Evolutionary conservation across 768 basidiomycete genomes (phyloP).

Genomic region (Suillus spraguei): DNA sequence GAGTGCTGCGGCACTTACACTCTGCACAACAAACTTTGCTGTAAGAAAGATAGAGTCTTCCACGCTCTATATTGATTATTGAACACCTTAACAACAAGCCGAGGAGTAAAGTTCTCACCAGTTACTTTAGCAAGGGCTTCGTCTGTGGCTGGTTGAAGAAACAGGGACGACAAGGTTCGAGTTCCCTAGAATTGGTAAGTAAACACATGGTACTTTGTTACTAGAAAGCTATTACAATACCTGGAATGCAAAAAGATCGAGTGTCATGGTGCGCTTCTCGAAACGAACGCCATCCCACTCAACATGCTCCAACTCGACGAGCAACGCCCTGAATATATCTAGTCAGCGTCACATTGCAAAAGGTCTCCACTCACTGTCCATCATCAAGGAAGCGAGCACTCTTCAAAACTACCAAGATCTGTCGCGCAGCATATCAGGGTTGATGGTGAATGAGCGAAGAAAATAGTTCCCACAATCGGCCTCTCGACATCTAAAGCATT

Average conservation of each 20-base stretch:
- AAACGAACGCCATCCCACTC: conserved; percentile 7
- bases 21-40: conserved; percentile 3
- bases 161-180: not conserved
- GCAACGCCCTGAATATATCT: not conserved
- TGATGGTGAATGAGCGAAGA: not conserved
- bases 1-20: not conserved
- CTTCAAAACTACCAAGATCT: conserved; percentile 4
- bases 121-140: not conserved
- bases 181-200: not conserved
- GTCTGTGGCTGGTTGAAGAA: conserved; percentile 2
- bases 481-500: not conserved
- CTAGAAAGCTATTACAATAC: not conserved
- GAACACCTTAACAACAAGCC: no score
- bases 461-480: not conserved
- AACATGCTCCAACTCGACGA: not conserved
- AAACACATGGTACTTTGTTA: not conserved
- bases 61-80: not conserved
- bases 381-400: not conserved
- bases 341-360: not conserved
- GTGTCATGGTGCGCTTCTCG: not conserved
- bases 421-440: not conserved
- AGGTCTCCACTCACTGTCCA: not conserved
- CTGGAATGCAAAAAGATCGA: not conserved
- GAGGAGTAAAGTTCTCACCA: not conserved
- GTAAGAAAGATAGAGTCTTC: conserved; percentile 7